Base-by-base conservation (phyloP, 352 stramenopile species). In the Paralagenidium karlingii region DNA sequence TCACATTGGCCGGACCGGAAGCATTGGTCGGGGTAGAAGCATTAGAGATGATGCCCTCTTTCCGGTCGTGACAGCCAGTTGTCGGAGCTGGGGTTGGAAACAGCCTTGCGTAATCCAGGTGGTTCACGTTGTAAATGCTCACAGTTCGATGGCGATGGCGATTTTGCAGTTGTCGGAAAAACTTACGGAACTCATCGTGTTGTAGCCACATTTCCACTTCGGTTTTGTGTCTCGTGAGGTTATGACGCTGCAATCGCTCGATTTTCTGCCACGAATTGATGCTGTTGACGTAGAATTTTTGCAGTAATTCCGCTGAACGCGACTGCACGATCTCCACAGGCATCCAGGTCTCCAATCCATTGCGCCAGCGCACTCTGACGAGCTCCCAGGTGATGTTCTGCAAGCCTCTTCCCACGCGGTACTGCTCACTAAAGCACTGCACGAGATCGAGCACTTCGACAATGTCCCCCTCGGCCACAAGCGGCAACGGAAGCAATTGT, bases 141-240 rank as follows among this genome's bases (percentile, higher is more conserved):
- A 28, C 31, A 32, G 3, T 20, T 16, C 16, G 34, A 31, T 24
- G 43, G 40, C 21, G 20, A 24, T 7, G 34, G 31, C 25, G 45
- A 8, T 18, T 32, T 32, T 15, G 11, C 15, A 83, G 43, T 7
- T 49, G 47, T 27, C 60, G 49, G 42, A 78, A 83, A 21, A 87
- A 82, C 8, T 51, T 34, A 36, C 78, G 63, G 21, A 87, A 81
- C 15, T 84, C 73, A 2, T 53, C 27, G 24, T 87, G 73, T 16
- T 75, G 69, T 28, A 81, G 60, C 73, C 73, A 87, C 10, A 84
- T 43, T 46, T 87, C 69, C 12, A 82, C 63, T 37, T 87, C 73
- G 1, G 73, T 87, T 24, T 50, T 55, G 38, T 62, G 75, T 2
- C 22, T 29, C 11, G 28, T 31, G 9, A 79, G 51, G 24, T 55